Conservation (phyloP, 1,284 basidiomycete species). For the Boletellus deceptivus region DNA sequence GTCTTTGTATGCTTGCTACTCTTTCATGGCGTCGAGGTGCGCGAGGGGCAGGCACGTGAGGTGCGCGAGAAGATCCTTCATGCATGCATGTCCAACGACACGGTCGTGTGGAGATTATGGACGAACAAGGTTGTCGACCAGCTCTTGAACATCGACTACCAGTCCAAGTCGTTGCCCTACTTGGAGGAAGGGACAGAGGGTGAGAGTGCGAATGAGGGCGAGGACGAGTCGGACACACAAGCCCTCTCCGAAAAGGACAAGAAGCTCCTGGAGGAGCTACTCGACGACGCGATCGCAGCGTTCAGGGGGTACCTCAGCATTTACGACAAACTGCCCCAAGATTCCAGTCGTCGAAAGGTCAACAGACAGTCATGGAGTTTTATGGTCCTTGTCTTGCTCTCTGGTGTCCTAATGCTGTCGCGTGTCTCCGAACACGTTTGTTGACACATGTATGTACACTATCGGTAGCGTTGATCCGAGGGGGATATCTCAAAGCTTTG, state of each 20-base stretch:
- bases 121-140: constrained; percentile 15
- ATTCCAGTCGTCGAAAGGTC: neutral
- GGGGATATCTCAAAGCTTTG: neutral
- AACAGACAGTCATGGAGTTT: neutral
- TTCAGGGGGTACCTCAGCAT: constrained; percentile 13
- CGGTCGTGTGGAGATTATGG: constrained; percentile 23
- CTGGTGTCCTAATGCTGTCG: too few species aligned
- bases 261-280: constrained; percentile 11
- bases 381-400: too few species aligned
- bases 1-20: constrained; percentile 20
- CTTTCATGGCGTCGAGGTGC: constrained; percentile 8
- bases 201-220: neutral
- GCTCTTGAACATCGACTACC: constrained; percentile 1
- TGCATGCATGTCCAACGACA: constrained; percentile 19
- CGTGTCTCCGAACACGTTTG: too few species aligned
- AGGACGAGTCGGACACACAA: too few species aligned
- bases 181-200: neutral
- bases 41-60: neutral
- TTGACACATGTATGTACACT: too few species aligned
- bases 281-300: constrained; percentile 16
- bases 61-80: constrained; percentile 5
- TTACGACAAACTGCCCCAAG: neutral
- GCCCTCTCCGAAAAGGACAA: neutral
- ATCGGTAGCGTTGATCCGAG: constrained; percentile 4
- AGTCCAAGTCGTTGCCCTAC: neutral